These are phyloP conservation scores for Pseudoperonospora humuli DNA, from an alignment of 352 stramenopile species.

Conservation along the genomic window DNA sequence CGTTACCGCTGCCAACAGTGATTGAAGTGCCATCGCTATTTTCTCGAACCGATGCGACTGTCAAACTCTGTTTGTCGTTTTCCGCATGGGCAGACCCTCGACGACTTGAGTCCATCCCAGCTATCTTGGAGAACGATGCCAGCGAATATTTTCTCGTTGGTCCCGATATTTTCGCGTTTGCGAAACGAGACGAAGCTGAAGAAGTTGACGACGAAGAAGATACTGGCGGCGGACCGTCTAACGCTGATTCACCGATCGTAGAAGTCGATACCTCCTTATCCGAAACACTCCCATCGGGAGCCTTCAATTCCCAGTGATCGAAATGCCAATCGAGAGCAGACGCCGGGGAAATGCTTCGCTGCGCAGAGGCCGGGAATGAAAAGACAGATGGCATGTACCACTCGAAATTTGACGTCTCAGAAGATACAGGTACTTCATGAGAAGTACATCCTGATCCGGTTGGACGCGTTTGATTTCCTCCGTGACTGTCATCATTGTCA, in stretches of 20 bases:
- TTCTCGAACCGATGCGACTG: constrained; percentile 18
- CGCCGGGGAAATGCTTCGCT: constrained; percentile 36
- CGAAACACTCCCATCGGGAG: constrained; percentile 12
- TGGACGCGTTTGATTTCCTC: constrained; percentile 11
- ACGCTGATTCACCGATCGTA: constrained; percentile 5
- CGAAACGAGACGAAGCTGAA: constrained; percentile 23
- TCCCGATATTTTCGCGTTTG: constrained; percentile 14
- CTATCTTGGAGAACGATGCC: constrained; percentile 50
- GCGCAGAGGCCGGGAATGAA: constrained; percentile 51
- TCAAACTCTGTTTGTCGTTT: constrained; percentile 9
- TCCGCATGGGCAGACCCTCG: constrained; percentile 8
- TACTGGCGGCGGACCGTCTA: constrained; percentile 17
- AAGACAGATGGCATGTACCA: constrained; percentile 75
- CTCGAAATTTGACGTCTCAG: constrained; percentile 49
- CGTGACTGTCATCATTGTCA: constrained; percentile 14
- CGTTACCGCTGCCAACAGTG: constrained; percentile 15
- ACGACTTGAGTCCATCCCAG: constrained; percentile 21
- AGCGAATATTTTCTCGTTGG: constrained; percentile 48
- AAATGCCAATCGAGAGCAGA: constrained; percentile 80
- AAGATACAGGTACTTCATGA: constrained; percentile 11
- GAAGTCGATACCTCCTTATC: constrained; percentile 7
- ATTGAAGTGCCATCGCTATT: constrained; percentile 11
- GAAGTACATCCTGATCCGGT: constrained; percentile 2
- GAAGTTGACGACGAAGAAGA: constrained; percentile 27
- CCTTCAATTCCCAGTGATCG: constrained; percentile 43